Evolutionary conservation across 768 basidiomycete species (phyloP).

Genomic region (Coprinellus micaceus): DNA sequence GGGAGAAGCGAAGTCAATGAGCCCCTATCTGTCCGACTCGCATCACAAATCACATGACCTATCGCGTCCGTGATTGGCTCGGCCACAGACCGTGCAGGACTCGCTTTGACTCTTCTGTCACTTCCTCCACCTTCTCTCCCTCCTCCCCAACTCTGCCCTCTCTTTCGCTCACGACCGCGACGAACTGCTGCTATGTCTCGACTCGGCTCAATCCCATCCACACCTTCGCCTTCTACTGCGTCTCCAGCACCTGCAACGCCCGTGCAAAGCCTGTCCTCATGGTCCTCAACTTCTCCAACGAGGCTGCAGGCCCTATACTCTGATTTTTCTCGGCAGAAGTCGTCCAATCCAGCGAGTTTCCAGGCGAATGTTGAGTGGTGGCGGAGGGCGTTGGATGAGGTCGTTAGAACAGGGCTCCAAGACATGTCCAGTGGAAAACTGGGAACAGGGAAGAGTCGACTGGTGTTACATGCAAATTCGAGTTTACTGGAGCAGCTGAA

Average conservation of each 20-base stretch:
- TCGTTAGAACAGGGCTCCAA: conserved; percentile 60
- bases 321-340: conserved; percentile 79
- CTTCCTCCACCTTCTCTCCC: neutral
- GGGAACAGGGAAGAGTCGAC: conserved; percentile 35
- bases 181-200: too few species aligned
- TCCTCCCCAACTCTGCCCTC: too few species aligned
- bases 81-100: too few species aligned
- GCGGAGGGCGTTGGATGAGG: conserved; percentile 59
- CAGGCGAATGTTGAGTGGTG: conserved; percentile 86
- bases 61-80: neutral
- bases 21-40: neutral
- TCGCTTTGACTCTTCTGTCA: too few species aligned
- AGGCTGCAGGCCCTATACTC: conserved; percentile 83
- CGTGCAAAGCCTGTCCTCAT: conserved; percentile 28
- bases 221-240: conserved; percentile 10
- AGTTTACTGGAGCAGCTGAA: conserved; percentile 57
- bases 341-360: conserved; percentile 81
- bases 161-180: too few species aligned
- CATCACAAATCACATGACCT: neutral
- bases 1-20: too few species aligned
- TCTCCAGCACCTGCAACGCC: conserved; percentile 3
- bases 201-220: too few species aligned
- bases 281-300: conserved; percentile 41
- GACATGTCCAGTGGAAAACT: conserved; percentile 1
- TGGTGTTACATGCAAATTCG: conserved; percentile 57